Evolutionary conservation across 345 rosid species (phyloP), one percentile per base, ranked within the genome.

Genomic region (Xanthoceras sorbifolium): DNA sequence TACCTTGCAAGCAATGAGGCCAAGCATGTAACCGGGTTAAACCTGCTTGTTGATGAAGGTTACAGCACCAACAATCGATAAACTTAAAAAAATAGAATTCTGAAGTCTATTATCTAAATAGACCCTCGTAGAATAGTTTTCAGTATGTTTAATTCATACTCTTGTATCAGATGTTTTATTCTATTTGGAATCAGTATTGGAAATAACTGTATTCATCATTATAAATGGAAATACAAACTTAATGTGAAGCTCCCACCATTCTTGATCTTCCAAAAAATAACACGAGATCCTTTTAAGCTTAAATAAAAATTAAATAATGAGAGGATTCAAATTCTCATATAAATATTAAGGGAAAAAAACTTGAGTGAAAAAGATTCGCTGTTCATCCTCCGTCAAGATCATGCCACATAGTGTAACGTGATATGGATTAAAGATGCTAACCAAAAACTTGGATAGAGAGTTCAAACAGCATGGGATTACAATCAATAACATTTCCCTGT

Each of bases 1-100:
- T 78, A 48, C 38, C 23, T 75, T 9, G 78, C 63, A 1, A 70
- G 83, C 50, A 81, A 79, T 22, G 77, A 79, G 34, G 59, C 79
- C 1, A 64, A 73, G 29, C 64, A 79, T 29, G 71, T 77, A 6
- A 83, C 80, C 18, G 81, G 81, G 3, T 1, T 73, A 6, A 64
- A 80, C 63, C 72, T 71, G 1, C 61, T 80, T 10, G 54, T 75
- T 14, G 82, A 80, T 26, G 82, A 80, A 1, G 73, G 69, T 1
- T 77, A 14, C n/a, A 59, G 71, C 11, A 10, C 54, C 7, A 42
- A 57, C 9, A 79, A 79, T 12, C 71, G 40, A 66, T 28, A 66
- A n/a, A n/a, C 70, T 66, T 23, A 1, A 40, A 42, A 12, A 67
- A 42, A 9, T 42, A 1, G 52, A 50, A 22, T 38, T 38, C 52